These are phyloP conservation scores for Inonotus hispidus DNA, from an alignment of 1,284 basidiomycete genomes.

Conservation along the genomic window DNA sequence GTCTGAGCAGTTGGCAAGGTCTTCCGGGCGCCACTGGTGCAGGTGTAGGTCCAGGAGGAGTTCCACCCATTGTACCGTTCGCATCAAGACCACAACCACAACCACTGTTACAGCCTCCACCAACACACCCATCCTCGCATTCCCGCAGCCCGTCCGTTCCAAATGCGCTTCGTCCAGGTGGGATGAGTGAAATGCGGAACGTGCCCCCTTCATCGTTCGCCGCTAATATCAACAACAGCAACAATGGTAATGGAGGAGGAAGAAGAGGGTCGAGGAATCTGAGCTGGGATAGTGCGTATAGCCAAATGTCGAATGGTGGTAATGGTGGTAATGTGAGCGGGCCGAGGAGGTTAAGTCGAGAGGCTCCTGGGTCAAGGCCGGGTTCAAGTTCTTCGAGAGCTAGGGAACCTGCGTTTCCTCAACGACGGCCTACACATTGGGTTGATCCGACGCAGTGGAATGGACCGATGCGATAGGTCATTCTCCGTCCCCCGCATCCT, in stretches of 20 bases:
- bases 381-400: neutral
- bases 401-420: conserved; percentile 2
- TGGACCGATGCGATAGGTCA: conserved; percentile 6
- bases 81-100: neutral
- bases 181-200: neutral
- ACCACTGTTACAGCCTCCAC: neutral
- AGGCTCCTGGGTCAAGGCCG: neutral
- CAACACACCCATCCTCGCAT: neutral
- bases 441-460: conserved; percentile 17
- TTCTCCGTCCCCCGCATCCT: too few relatives aligned
- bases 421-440: conserved; percentile 7
- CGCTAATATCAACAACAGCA: too few relatives aligned
- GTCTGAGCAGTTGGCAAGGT: conserved; percentile 11
- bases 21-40: neutral
- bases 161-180: neutral
- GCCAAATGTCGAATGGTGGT: neutral
- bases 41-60: neutral
- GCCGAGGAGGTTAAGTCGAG: neutral
- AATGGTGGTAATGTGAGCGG: neutral
- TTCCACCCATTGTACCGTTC: neutral
- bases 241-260: neutral
- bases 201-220: neutral
- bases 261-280: conserved; percentile 14
- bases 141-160: conserved; percentile 1
- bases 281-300: conserved; percentile 14